These are phyloP conservation scores for Diplodia scrobiculata DNA, from an alignment of 2,329 filamentous ascomycete genomes.

Conservation along the genomic window DNA sequence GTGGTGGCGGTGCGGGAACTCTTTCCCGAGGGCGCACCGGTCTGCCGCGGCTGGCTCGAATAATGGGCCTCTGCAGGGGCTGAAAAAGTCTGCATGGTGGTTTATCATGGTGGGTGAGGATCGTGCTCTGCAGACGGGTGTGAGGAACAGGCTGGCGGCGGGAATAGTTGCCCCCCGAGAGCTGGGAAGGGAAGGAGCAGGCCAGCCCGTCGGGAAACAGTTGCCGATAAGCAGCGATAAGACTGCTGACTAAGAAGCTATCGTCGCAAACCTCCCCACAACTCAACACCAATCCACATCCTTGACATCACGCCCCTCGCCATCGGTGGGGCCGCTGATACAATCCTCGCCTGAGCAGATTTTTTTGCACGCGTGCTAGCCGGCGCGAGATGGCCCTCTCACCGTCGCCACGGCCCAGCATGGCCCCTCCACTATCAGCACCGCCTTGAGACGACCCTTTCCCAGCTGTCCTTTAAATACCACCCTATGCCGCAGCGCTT, in stretches of 20 bases:
- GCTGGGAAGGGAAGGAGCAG: not conserved
- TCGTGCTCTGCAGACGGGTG: too few species aligned
- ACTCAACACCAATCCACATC: slow-evolving; percentile 22
- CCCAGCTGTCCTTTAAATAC: not conserved
- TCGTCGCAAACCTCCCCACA: not conserved
- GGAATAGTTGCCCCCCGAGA: not conserved
- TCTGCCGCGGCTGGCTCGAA: slow-evolving; percentile 13
- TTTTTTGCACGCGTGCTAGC: not conserved
- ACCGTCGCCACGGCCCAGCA: not conserved
- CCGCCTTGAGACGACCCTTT: not conserved
- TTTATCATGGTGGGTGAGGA: not conserved
- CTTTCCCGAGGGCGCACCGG: slow-evolving; percentile 18
- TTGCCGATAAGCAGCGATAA: not conserved
- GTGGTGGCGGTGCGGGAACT: slow-evolving; percentile 26
- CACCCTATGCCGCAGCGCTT: too few species aligned
- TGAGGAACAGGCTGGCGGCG: not conserved
- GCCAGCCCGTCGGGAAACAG: not conserved
- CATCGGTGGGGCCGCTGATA: slow-evolving; percentile 22
- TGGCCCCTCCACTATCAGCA: not conserved
- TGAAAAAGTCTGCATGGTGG: slow-evolving; percentile 1
- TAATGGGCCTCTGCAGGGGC: slow-evolving; percentile 11
- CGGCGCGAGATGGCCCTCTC: not conserved
- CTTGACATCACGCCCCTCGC: slow-evolving; percentile 23
- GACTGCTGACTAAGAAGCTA: not conserved
- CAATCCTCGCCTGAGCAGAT: slow-evolving; percentile 17